phyloP scores from a whole-genome alignment of 257 asterid species.

The Solanum sejunctum region DNA sequence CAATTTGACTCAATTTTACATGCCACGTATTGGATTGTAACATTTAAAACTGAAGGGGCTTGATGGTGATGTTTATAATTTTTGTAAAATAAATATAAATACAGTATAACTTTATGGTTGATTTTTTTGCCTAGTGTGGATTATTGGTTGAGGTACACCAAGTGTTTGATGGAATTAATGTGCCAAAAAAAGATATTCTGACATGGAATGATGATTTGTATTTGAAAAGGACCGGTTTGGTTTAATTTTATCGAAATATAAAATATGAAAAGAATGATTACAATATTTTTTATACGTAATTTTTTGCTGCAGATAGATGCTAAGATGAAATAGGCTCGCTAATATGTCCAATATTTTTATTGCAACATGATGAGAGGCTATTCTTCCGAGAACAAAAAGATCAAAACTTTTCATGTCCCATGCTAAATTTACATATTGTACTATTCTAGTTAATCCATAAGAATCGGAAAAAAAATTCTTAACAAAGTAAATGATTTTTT shows the following conservation, averaged over 20 bases:
- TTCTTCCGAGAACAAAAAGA: too few species aligned
- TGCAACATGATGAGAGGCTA: too few species aligned
- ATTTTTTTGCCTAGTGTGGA: constrained; percentile 47
- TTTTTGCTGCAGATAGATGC: too few species aligned
- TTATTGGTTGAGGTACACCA: not conserved
- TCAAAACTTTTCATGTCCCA: too few species aligned
- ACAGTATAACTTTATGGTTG: constrained; percentile 50
- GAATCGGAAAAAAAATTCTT: too few species aligned
- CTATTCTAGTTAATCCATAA: too few species aligned
- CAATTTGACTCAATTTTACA: not conserved
- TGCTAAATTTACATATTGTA: too few species aligned
- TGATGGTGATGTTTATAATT: constrained; percentile 43
- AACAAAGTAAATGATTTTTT: too few species aligned
- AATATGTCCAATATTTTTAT: too few species aligned
- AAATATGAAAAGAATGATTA: too few species aligned
- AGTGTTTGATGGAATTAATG: constrained; percentile 50
- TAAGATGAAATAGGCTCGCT: too few species aligned
- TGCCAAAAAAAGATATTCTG: constrained; percentile 47
- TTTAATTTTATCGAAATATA: not conserved
- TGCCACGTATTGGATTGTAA: not conserved
- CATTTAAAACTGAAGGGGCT: constrained; percentile 27
- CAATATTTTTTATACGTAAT: too few species aligned
- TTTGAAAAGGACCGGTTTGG: constrained; percentile 26
- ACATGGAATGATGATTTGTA: constrained; percentile 76
- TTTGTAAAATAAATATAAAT: not conserved